Base-by-base conservation (phyloP, 148 eudicot species). In the Arbutus unedo region DNA sequence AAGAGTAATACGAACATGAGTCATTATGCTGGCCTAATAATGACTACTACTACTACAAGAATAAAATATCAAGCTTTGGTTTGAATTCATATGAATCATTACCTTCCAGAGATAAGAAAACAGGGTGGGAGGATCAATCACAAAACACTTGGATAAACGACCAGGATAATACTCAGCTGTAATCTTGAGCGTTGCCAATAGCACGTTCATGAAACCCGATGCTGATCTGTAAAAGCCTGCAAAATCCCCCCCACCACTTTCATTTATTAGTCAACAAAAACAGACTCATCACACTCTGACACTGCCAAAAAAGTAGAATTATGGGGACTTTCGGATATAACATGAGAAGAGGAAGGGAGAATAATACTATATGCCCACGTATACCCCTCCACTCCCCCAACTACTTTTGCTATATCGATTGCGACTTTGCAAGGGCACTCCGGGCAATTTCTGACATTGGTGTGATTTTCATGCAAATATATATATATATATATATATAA, bases 71-170 rank as follows among this genome's bases (percentile, higher is more conserved):
- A 31, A 0, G 38, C 38, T 66, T 66, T 4, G 5, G 14, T 66
- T 1, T 66, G 2, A 3, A 66, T 25, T 10, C 71, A 25, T 66
- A 66, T 66, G 43, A 2, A 66, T 66, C 31, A 1, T 91, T 91
- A 96, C 99, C 99, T 96, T 96, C 99, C 99, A 96, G 31, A 96
- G 91, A 81, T 92, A 93, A 56, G 94, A 82, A 82, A 96, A 96
- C 60, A 93, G 93, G 15, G 99, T 91, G 7, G 99, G 98, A 72
- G 99, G 96, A 59, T 96, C 99, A 82, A 94, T 94, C 83, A 94
- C 89, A 87, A 96, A 96, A 14, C 98, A 91, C 88, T 87, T 94
- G 82, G 89, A 89, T 50, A 96, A 95, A 44, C 94, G 89, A 4
- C 89, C 91, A 45, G 99, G 98, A 68, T 96, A 96, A 84, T 92